Conservation (phyloP, 257 asterid genomes). For the Solanum medicagineum region DNA sequence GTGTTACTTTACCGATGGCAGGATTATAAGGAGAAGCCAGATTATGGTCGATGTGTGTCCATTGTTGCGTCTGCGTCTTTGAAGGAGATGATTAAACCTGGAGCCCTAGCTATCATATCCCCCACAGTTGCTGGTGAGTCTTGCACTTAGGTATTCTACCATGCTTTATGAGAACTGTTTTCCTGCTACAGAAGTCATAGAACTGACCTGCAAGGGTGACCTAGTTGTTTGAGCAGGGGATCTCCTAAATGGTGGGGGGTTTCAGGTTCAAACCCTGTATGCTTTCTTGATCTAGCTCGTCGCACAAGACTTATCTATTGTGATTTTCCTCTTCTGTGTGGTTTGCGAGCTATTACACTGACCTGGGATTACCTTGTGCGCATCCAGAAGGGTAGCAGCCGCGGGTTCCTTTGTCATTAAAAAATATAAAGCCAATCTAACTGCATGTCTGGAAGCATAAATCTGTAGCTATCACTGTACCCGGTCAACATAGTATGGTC, state of each 20-base stretch:
- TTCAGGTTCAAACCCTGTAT: background rate
- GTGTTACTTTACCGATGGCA: slow-evolving; percentile 14
- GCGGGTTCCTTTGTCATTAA: background rate
- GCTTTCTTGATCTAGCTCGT: background rate
- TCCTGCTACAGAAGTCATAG: background rate
- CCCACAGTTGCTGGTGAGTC: slow-evolving; percentile 77
- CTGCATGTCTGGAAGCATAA: background rate
- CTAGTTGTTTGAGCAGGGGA: background rate
- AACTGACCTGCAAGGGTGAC: background rate
- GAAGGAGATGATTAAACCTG: slow-evolving; percentile 99
- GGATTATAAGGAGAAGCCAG: slow-evolving; percentile 98
- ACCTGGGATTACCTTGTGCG: background rate
- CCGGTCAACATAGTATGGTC: background rate
- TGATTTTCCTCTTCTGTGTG: background rate
- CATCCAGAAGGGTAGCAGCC: background rate
- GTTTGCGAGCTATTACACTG: background rate
- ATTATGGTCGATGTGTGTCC: slow-evolving; percentile 91
- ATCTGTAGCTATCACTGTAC: background rate
- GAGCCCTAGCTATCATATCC: slow-evolving; percentile 89
- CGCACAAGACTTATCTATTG: background rate
- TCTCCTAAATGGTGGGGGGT: background rate
- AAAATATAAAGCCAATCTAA: background rate
- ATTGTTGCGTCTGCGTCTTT: slow-evolving; percentile 97
- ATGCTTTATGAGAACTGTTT: background rate
- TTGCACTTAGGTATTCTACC: background rate